Base-by-base conservation (phyloP, 345 rosid species). In the Limnanthes douglasii region DNA sequence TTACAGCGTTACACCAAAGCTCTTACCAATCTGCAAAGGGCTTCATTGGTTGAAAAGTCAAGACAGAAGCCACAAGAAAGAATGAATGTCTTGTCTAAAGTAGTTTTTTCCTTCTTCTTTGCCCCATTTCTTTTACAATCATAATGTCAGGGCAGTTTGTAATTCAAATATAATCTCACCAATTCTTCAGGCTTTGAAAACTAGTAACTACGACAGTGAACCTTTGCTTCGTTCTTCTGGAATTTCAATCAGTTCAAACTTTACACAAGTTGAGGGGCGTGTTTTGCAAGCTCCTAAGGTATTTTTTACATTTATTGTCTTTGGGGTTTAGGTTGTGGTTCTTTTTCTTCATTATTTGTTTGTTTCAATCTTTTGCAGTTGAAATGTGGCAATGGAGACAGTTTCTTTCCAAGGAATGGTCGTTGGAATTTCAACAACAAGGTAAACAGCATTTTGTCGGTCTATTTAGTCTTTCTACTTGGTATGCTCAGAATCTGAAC, bases 1-100 rank as follows among this genome's bases (percentile, higher is more conserved):
- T 66, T 88, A 39, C 97, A 88, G 61, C 90, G 97, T n/a, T 88
- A 88, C 65, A 78, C 93, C 2, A 88, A 83, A 49, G 65, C 95
- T 0, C 71, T 88, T 2, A 46, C 62, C 20, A 65, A 61, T 0
- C 53, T 71, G 20, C 97, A 88, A 38, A 79, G 97, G 49, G 56
- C 95, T 55, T 70, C 90, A 1, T 68, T 88, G 17, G 95, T 82
- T 14, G 97, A 88, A 43, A 83, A 76, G 39, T 88, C 97, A 8
- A 71, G 97, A 38, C 97, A 88, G 62, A 88, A 88, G 64, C 97
- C 97, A 5, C 93, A 69, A 37, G 97, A 88, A 39, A 71, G 95
- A 54, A 88, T 88, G 95, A 28, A 5, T 18, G 74, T 51, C 32
- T 61, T 83, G 40, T 61, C 93, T 4, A 65, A 69, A 41, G 97